Evolutionary conservation across 768 basidiomycete species (phyloP).

Genomic region (Tubosaeta sp.): DNA sequence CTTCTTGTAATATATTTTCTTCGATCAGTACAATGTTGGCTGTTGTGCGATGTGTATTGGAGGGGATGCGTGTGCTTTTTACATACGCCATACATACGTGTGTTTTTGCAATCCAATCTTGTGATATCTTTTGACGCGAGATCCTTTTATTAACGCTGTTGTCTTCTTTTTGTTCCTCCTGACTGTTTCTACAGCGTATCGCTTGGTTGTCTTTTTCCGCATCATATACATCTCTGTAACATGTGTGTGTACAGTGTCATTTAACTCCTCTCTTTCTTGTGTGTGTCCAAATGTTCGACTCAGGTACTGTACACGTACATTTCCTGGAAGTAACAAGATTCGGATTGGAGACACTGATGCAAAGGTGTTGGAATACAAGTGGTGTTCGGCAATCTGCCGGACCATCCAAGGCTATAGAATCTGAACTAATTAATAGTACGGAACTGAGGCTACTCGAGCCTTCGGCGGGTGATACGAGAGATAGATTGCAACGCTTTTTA

Average conservation of each 20-base stretch:
- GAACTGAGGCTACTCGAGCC: no score
- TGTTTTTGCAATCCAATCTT: constrained; percentile 13
- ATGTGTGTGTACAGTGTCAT: not conserved
- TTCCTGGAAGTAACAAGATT: no score
- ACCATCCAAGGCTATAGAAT: no score
- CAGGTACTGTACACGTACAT: no score
- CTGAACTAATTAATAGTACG: no score
- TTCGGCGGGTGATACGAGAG: no score
- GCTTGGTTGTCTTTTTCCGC: not conserved
- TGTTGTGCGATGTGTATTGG: constrained; percentile 23
- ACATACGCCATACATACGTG: constrained; percentile 19
- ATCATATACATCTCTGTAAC: not conserved
- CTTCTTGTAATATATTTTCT: constrained; percentile 25
- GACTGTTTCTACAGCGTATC: not conserved
- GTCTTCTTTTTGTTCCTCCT: not conserved
- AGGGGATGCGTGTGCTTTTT: constrained; percentile 15
- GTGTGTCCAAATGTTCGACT: not conserved
- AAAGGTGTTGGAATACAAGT: no score
- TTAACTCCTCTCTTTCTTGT: not conserved
- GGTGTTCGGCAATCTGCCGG: no score
- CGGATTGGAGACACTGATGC: no score
- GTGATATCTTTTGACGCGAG: constrained; percentile 6
- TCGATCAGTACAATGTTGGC: constrained; percentile 25
- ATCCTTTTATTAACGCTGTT: not conserved
- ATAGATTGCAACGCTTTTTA: no score